Percentiles rank a stretch among this genome's conserved stretches.
phyloP scores from a whole-genome alignment of 2,329 filamentous ascomycete genomes.

The Xylaria sp. region DNA sequence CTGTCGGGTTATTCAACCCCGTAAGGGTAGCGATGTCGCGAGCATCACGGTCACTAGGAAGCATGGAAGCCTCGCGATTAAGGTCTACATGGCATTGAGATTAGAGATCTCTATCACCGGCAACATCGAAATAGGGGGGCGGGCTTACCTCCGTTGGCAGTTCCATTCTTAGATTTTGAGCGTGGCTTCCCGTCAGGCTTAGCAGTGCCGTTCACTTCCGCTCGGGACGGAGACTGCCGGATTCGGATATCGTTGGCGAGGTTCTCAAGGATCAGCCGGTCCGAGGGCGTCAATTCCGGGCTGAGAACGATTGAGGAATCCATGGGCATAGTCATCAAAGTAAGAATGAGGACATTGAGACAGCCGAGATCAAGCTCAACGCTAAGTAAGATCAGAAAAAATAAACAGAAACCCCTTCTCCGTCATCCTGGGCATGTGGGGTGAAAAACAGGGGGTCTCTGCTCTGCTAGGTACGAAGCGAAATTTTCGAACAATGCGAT shows the following conservation, averaged over 20 bases:
- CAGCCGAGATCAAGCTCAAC: conserved; percentile 21
- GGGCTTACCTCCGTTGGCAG: conserved; percentile 36
- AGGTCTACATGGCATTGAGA: conserved; percentile 25
- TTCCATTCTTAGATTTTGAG: conserved; percentile 19
- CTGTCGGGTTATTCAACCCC: conserved; percentile 56
- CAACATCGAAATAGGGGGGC: background rate
- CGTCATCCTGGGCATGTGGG: conserved; percentile 1
- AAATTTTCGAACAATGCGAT: conserved; percentile 2
- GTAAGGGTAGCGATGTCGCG: conserved; percentile 53
- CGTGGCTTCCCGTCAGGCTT: conserved; percentile 23
- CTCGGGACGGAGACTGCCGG: conserved; percentile 33
- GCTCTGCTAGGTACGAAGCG: background rate
- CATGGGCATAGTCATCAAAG: conserved; percentile 14
- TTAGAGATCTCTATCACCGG: background rate
- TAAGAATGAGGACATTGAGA: background rate
- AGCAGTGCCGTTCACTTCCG: conserved; percentile 18
- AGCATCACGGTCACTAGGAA: conserved; percentile 42
- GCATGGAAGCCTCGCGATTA: conserved; percentile 29
- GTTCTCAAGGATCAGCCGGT: conserved; percentile 55
- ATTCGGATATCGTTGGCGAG: conserved; percentile 54
- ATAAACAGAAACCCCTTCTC: background rate
- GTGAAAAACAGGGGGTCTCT: conserved; percentile 7
- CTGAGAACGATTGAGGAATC: conserved; percentile 51
- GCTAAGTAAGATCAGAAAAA: background rate
- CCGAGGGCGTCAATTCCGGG: conserved; percentile 55